Percentiles rank a stretch among this genome's conserved stretches.
These are phyloP conservation scores for Auriscalpium orientale DNA, from an alignment of 768 basidiomycete species.

Conservation along the genomic window DNA sequence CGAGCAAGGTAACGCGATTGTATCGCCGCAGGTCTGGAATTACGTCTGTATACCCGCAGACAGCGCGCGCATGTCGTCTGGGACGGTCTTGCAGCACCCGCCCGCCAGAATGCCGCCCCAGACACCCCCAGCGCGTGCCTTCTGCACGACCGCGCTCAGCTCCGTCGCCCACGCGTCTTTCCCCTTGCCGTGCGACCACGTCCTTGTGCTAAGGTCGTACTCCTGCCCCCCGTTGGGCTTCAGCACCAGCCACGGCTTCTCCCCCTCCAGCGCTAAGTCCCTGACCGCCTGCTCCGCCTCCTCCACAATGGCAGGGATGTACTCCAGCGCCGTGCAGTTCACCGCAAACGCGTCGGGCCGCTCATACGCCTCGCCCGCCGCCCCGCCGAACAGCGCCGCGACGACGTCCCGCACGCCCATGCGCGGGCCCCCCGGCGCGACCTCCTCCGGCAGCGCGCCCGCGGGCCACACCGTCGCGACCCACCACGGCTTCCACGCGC, in stretches of 20 bases:
- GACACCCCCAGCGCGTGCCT: slow-evolving; percentile 12
- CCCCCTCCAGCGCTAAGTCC: slow-evolving; percentile 4
- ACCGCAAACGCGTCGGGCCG: slow-evolving; percentile 57
- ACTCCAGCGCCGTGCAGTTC: slow-evolving; percentile 56
- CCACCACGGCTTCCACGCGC: slow-evolving; percentile 61
- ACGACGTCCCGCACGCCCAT: slow-evolving; percentile 36
- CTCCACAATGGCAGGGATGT: slow-evolving; percentile 32
- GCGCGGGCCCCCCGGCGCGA: slow-evolving; percentile 17
- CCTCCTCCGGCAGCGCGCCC: slow-evolving; percentile 38
- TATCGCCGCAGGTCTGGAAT: not conserved
- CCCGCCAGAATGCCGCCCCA: slow-evolving; percentile 55
- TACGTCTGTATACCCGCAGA: not conserved
- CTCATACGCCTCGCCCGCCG: slow-evolving; percentile 11
- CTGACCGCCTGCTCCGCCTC: slow-evolving; percentile 26
- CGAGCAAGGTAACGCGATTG: too few species aligned
- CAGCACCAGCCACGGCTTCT: slow-evolving; percentile 49
- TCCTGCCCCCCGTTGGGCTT: slow-evolving; percentile 66
- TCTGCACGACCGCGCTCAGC: slow-evolving; percentile 21
- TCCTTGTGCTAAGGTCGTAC: slow-evolving; percentile 39
- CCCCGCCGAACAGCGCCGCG: slow-evolving; percentile 27
- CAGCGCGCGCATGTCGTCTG: slow-evolving; percentile 36
- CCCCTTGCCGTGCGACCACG: slow-evolving; percentile 30
- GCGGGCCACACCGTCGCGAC: slow-evolving; percentile 56
- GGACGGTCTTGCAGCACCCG: slow-evolving; percentile 62
- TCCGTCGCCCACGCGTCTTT: slow-evolving; percentile 30